Base-by-base conservation (phyloP, 495 filamentous ascomycete species). In the Aspergillus olivimuriae region DNA sequence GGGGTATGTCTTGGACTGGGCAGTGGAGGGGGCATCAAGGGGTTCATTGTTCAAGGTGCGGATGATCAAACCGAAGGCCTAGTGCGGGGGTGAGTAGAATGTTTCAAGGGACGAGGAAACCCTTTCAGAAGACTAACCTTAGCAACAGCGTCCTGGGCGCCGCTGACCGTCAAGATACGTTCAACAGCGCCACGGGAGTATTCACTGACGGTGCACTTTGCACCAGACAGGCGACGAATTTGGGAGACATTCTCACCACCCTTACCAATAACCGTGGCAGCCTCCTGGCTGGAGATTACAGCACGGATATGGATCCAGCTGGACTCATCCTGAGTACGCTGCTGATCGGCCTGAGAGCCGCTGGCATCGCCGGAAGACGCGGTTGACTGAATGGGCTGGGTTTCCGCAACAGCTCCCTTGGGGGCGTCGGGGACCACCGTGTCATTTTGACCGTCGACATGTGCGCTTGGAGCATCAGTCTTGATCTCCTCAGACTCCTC, bases 21-120 rank as follows among this genome's bases (percentile, higher is more conserved):
- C 75, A 56, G 80, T 94, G 26, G 92, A 98, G 46, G 91, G 69
- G 54, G 84, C 72, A 45, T 86, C 81, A 53, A 97, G 75, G 31
- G 86, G 83, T 68, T 98, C 92, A 61, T 96, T 94, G 74, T 97
- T 98, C 46, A 98, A 73, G 23, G 92, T 98, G 49, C 92, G 87
- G 51, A 98, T 96, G 60, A 98, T 98, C 37, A 98, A 69, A 52
- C 92, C 92, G 66, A 98, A 98, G 8, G 94, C 92, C 92, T 97
- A 50, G 32, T n/a, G n/a, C n/a, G n/a, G n/a, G n/a, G n/a, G n/a
- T 41, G 26, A 41, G 21, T 24, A 15, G 12, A 18, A 4, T 30
- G 41, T 4, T 15, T 53, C 47, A 59, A 46, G 41, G 28, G 12
- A 33, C 23, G 16, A 20, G 16, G 8, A 31, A 26, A 38, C 34